phyloP scores from a whole-genome alignment of 768 basidiomycete genomes.

The Sutorius australiensis region DNA sequence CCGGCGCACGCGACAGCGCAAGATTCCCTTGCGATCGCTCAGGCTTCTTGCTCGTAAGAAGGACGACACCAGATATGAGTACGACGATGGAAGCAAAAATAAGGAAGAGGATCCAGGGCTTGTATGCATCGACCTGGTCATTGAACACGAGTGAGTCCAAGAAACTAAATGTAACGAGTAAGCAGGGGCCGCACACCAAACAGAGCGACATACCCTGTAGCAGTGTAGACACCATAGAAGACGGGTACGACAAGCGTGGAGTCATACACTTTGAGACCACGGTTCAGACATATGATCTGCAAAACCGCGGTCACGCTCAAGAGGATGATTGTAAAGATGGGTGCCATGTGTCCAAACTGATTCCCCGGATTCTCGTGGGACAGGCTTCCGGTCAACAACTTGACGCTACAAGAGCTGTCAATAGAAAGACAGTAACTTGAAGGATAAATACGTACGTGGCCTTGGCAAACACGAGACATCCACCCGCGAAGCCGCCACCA shows the following conservation, averaged over 20 bases:
- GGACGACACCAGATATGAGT: conserved; percentile 88
- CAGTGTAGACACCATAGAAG: conserved; percentile 92
- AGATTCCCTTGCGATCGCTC: conserved; percentile 40
- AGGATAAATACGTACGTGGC: conserved; percentile 26
- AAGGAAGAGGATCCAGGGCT: conserved; percentile 83
- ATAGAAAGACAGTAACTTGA: background rate
- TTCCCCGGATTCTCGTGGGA: conserved; percentile 82
- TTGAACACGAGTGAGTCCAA: conserved; percentile 75
- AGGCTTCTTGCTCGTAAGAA: conserved; percentile 90
- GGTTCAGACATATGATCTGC: conserved; percentile 90
- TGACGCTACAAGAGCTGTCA: conserved; percentile 50
- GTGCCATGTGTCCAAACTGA: conserved; percentile 78
- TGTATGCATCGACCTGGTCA: conserved; percentile 79
- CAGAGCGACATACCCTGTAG: conserved; percentile 57
- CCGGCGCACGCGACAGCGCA: conserved; percentile 23
- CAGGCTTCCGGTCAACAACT: conserved; percentile 70
- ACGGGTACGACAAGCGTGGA: conserved; percentile 90
- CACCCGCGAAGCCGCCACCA: conserved; percentile 87
- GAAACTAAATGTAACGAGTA: conserved; percentile 37
- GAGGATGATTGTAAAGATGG: conserved; percentile 68
- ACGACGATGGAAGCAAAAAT: conserved; percentile 84
- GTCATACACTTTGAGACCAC: conserved; percentile 85
- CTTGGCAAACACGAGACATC: conserved; percentile 81
- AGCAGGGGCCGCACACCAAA: background rate
- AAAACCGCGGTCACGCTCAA: conserved; percentile 71